Evolutionary conservation across 148 eudicot species (phyloP).

Genomic region (Fagopyrum homotropicum): DNA sequence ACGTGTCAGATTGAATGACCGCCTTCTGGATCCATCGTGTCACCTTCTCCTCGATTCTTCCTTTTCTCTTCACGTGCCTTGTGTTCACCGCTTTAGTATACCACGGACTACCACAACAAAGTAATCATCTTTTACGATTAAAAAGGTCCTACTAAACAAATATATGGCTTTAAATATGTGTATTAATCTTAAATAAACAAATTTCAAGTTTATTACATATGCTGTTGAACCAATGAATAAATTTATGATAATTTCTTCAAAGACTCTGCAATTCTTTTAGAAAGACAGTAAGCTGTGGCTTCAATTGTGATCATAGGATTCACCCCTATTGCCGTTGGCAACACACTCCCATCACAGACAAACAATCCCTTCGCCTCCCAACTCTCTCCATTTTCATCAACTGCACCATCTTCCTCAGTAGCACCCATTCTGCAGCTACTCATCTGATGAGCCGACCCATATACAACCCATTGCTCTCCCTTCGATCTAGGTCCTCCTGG

Average conservation of each 20-base stretch:
- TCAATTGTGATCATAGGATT: slow-evolving; percentile 95
- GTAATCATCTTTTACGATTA: too few relatives aligned
- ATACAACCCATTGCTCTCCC: slow-evolving; percentile 49
- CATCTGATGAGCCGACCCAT: slow-evolving; percentile 89
- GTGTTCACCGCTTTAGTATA: too few relatives aligned
- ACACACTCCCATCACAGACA: slow-evolving; percentile 78
- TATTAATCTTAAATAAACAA: too few relatives aligned
- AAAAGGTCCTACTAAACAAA: too few relatives aligned
- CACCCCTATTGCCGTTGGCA: slow-evolving; percentile 79
- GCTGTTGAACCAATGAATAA: too few relatives aligned
- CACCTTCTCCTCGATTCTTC: too few relatives aligned
- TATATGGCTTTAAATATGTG: too few relatives aligned
- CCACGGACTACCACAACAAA: too few relatives aligned
- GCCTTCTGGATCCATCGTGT: too few relatives aligned
- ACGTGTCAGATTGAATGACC: too few relatives aligned
- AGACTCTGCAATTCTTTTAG: slow-evolving; percentile 41
- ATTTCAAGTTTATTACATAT: too few relatives aligned
- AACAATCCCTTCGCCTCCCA: slow-evolving; percentile 85
- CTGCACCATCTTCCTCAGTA: slow-evolving; percentile 53
- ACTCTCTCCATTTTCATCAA: slow-evolving; percentile 76
- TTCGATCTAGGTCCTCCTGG: slow-evolving; percentile 55
- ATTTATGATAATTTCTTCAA: slow-evolving; percentile 16
- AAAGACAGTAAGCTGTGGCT: slow-evolving; percentile 71
- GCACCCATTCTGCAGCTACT: slow-evolving; percentile 84
- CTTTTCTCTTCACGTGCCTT: too few relatives aligned